Evolutionary conservation across 176 grass and related monocot species (phyloP).

Genomic region (Olyra latifolia): DNA sequence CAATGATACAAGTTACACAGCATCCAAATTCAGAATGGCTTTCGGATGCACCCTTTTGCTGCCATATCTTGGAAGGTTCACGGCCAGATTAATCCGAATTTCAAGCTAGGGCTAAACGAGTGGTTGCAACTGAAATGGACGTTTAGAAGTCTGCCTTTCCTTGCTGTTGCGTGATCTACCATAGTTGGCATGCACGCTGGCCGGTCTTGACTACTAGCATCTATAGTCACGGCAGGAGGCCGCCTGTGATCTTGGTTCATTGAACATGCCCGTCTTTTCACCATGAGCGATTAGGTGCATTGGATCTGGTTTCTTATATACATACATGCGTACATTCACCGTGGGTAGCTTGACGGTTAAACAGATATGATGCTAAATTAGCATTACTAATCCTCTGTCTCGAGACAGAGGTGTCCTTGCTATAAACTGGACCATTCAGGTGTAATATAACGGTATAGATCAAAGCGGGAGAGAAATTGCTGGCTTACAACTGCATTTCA

Average conservation of each 20-base stretch:
- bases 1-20: too few species aligned
- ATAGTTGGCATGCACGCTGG: background rate
- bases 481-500: too few species aligned
- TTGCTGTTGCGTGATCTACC: background rate
- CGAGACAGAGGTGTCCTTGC: too few species aligned
- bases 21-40: constrained; percentile 15
- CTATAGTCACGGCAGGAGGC: too few species aligned
- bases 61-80: background rate
- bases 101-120: too few species aligned
- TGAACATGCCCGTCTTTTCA: constrained; percentile 35
- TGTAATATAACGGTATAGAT: too few species aligned
- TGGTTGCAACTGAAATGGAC: too few species aligned
- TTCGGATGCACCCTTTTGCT: background rate
- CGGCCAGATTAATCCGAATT: constrained; percentile 36
- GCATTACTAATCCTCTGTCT: too few species aligned
- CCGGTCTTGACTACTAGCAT: background rate
- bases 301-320: background rate
- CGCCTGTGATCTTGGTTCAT: constrained; percentile 11
- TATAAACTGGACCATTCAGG: too few species aligned
- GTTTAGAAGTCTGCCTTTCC: background rate
- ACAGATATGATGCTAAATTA: too few species aligned
- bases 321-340: background rate
- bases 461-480: too few species aligned
- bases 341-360: background rate
- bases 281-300: background rate